phyloP scores from a whole-genome alignment of 2,329 filamentous ascomycete species.

The Polytolypa hystricis region DNA sequence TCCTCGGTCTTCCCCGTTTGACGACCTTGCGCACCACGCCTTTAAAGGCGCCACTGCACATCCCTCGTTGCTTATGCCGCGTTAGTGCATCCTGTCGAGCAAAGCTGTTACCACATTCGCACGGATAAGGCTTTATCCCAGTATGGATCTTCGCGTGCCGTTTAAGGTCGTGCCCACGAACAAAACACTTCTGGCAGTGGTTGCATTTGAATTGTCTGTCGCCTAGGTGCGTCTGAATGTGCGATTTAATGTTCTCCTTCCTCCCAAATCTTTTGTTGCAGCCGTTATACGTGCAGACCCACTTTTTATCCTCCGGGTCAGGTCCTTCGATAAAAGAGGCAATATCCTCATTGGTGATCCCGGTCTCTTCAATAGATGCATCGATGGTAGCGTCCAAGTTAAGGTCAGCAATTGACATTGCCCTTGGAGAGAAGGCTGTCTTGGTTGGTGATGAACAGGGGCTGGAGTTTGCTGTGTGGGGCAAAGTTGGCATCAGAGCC shows the following conservation, averaged over 20 bases:
- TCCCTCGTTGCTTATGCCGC: constrained; percentile 83
- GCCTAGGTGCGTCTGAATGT: constrained; percentile 94
- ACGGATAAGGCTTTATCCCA: constrained; percentile 88
- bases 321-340: constrained; percentile 62
- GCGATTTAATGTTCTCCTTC: constrained; percentile 97
- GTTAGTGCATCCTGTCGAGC: constrained; percentile 92
- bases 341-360: constrained; percentile 78
- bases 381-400: constrained; percentile 46
- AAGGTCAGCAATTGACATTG: constrained; percentile 36
- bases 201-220: constrained; percentile 93
- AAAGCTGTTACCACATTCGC: constrained; percentile 88
- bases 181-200: constrained; percentile 88
- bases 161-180: constrained; percentile 93
- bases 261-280: constrained; percentile 89
- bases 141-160: constrained; percentile 96
- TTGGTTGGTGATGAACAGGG: constrained; percentile 21
- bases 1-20: constrained; percentile 56
- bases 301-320: constrained; percentile 63
- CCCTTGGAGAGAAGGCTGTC: constrained; percentile 30
- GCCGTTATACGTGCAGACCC: constrained; percentile 62
- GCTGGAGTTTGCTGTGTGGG: constrained; percentile 8
- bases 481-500: constrained; percentile 15
- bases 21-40: constrained; percentile 58
- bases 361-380: constrained; percentile 62
- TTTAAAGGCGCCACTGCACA: constrained; percentile 92